A percentile compares a stretch with the other conserved stretches of the same genome.
These are phyloP conservation scores for Excoecaria cochinchinensis DNA, from an alignment of 345 rosid genomes.

Conservation along the genomic window DNA sequence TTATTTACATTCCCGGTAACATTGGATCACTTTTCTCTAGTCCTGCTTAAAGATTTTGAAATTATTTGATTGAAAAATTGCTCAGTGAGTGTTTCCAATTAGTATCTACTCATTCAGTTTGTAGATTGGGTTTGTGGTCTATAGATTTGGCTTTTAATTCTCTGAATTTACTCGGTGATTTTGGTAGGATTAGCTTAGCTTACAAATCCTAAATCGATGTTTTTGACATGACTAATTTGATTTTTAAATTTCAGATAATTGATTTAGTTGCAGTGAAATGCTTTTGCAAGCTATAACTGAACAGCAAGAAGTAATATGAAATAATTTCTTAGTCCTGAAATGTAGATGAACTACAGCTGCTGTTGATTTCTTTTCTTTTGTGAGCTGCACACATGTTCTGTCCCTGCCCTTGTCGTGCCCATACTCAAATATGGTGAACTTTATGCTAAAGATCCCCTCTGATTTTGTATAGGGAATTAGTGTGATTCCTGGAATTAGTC, in stretches of 20 bases:
- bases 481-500: constrained; percentile 83
- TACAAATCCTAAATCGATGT: no score
- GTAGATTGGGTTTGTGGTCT: neutral
- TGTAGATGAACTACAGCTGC: neutral
- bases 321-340: neutral
- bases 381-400: neutral
- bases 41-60: neutral
- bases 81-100: neutral
- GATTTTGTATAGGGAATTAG: constrained; percentile 58
- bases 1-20: no score
- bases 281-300: neutral
- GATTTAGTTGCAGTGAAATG: neutral
- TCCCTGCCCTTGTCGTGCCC: neutral
- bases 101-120: neutral
- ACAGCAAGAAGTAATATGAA: neutral
- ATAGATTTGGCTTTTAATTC: neutral
- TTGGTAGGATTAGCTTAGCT: neutral
- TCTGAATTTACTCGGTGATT: neutral
- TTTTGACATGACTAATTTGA: neutral
- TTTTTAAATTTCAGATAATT: neutral
- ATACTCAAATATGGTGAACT: neutral
- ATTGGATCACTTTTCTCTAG: neutral
- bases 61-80: neutral
- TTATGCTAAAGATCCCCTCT: neutral
- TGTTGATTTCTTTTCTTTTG: neutral